Base-by-base conservation (phyloP, 2,329 filamentous ascomycete species). In the Fusarium pseudonygamai region DNA sequence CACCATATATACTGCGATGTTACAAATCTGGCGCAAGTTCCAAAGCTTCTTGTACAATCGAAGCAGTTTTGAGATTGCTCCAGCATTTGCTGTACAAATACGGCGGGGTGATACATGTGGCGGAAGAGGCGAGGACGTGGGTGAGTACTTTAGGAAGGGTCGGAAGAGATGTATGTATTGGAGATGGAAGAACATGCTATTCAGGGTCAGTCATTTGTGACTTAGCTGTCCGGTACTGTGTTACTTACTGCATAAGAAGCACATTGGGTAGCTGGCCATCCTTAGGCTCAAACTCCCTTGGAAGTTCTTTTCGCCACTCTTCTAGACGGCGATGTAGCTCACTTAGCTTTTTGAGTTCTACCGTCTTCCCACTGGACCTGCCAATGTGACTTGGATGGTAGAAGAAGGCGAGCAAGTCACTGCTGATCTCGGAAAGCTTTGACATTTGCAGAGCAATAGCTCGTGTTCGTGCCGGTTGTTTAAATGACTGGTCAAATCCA, bases 131-230 rank as follows among this genome's bases (percentile, higher is more conserved):
- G 95, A 97, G 3, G 91, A 92, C 12, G 89, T 85, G 55, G 93
- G 94, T 7, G 90, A 92, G 79, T 98, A 98, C 81, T 96, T 97
- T 57, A 98, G 87, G 79, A 98, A 98, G 0, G 96, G 96, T 10
- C 96, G 91, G 85, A 98, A 98, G 9, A 98, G 90, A 78, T 98
- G 95, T 68, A 98, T 97, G 79, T 97, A 97, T 52, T 98, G 91
- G 2, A 98, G 88, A 79, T 98, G 95, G 82, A 96, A 97, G 83
- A 98, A 97, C 95, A 98, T 98, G 84, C 95, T 98, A 34, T 39
- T 30, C 16, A 49, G 34, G 26, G 57, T 77, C 30, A 75, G 71
- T 65, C 30, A 36, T 42, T 42, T 50, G 42, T 5, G 24, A 11
- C 28, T 15, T 18, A 26, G 43, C 7, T 32, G 14, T 24, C 7